These are phyloP conservation scores for Wallacemonas rigidus DNA, from an alignment of 208 protist species.

Conservation along the genomic window DNA sequence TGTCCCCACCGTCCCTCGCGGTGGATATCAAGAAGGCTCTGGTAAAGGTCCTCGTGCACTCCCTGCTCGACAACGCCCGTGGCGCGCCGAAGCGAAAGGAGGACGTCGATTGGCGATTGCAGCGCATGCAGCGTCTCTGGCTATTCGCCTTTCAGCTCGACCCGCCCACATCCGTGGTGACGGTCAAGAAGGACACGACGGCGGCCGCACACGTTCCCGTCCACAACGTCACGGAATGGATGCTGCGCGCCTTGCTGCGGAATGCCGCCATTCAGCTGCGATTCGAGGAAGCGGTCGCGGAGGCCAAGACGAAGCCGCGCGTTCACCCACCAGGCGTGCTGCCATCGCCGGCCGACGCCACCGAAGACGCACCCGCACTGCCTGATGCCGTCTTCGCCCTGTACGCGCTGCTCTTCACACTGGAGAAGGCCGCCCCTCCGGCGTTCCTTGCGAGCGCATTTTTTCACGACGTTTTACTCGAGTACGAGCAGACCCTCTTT, in stretches of 20 bases:
- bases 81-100: slow-evolving; percentile 22
- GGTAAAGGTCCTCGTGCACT: slow-evolving; percentile 62
- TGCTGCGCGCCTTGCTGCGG: slow-evolving; percentile 54
- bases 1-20: slow-evolving; percentile 30
- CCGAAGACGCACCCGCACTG: slow-evolving; percentile 6
- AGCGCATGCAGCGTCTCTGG: slow-evolving; percentile 54
- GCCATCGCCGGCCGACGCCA: background rate
- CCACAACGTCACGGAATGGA: slow-evolving; percentile 47
- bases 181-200: background rate
- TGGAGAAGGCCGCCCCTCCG: slow-evolving; percentile 47
- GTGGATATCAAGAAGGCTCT: slow-evolving; percentile 39
- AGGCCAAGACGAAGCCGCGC: slow-evolving; percentile 19
- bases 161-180: slow-evolving; percentile 24
- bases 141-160: slow-evolving; percentile 44
- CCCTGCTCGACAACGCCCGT: slow-evolving; percentile 53
- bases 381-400: slow-evolving; percentile 12
- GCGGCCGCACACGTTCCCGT: background rate
- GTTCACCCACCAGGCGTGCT: background rate
- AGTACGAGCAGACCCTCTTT: slow-evolving; percentile 45
- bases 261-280: slow-evolving; percentile 56
- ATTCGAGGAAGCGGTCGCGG: slow-evolving; percentile 33
- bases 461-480: slow-evolving; percentile 50
- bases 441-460: slow-evolving; percentile 32
- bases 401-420: slow-evolving; percentile 18
- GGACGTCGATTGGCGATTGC: slow-evolving; percentile 30